Conservation (phyloP, 352 stramenopile genomes). For the Phytophthora niederhauseri region DNA sequence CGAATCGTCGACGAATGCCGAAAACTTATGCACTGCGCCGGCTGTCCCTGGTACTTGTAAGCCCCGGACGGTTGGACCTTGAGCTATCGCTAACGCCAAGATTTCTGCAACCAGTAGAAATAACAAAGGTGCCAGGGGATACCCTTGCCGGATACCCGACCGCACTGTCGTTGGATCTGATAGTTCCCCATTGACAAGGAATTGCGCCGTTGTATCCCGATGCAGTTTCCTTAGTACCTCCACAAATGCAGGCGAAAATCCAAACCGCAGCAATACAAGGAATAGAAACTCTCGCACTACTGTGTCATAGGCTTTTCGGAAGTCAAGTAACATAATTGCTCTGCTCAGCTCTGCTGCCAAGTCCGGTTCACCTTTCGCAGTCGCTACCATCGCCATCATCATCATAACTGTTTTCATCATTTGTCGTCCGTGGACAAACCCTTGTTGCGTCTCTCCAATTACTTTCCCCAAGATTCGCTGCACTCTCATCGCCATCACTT, state of each 20-base stretch:
- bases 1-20: slow-evolving; percentile 8
- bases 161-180: background rate
- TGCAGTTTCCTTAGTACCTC: background rate
- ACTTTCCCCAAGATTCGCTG: background rate
- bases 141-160: background rate
- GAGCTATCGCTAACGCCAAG: background rate
- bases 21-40: background rate
- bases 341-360: background rate
- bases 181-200: background rate
- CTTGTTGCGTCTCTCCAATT: slow-evolving; percentile 1
- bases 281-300: background rate
- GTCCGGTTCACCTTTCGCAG: background rate
- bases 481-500: background rate
- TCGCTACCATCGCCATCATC: background rate
- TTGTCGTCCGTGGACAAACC: background rate
- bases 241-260: background rate
- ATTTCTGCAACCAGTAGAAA: background rate
- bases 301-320: slow-evolving; percentile 1
- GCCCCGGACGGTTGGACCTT: background rate
- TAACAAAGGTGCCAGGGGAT: background rate
- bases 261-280: background rate
- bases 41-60: background rate
- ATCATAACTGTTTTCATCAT: slow-evolving; percentile 1
- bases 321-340: background rate
- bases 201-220: background rate